These are phyloP conservation scores for Leishmania mexicana DNA, from an alignment of 208 protist species.

Conservation along the genomic window DNA sequence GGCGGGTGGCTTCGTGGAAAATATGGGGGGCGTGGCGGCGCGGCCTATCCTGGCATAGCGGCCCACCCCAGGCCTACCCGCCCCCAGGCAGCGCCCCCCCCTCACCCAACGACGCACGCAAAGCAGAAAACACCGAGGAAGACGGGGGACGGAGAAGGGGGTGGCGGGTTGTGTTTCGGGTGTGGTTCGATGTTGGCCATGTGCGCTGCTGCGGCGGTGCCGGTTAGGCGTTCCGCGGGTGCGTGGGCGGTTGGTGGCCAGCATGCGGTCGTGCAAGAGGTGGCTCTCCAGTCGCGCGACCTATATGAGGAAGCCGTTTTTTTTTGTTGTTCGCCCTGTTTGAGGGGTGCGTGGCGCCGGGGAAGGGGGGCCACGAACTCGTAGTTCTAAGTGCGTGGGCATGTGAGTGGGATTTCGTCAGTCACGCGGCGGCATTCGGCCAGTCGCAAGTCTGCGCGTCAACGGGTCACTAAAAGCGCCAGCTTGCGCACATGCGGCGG, in stretches of 20 bases:
- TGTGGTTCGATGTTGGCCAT: too few species aligned
- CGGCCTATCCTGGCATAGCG: too few species aligned
- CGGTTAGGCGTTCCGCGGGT: too few species aligned
- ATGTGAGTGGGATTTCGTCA: background rate
- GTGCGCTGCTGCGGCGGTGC: too few species aligned
- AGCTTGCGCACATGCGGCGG: constrained; percentile 21
- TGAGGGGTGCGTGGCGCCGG: background rate
- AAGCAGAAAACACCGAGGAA: too few species aligned
- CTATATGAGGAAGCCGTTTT: background rate
- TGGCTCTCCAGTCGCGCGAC: background rate
- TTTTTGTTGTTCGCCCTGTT: background rate
- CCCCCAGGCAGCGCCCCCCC: too few species aligned
- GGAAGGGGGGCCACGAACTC: background rate
- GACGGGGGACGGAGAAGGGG: too few species aligned
- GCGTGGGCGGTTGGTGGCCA: background rate
- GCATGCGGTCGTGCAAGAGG: background rate
- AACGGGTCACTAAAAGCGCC: constrained; percentile 41
- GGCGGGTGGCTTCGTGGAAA: too few species aligned
- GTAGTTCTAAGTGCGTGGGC: background rate
- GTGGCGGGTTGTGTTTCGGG: too few species aligned
- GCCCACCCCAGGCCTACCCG: too few species aligned
- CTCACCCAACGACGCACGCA: too few species aligned
- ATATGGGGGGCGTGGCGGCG: too few species aligned
- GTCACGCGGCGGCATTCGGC: constrained; percentile 28
- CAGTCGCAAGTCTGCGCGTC: constrained; percentile 45